Percentiles rank a stretch among this genome's conserved stretches.
Evolutionary conservation across 768 basidiomycete genomes (phyloP).

Genomic region (Lentinus brumalis): DNA sequence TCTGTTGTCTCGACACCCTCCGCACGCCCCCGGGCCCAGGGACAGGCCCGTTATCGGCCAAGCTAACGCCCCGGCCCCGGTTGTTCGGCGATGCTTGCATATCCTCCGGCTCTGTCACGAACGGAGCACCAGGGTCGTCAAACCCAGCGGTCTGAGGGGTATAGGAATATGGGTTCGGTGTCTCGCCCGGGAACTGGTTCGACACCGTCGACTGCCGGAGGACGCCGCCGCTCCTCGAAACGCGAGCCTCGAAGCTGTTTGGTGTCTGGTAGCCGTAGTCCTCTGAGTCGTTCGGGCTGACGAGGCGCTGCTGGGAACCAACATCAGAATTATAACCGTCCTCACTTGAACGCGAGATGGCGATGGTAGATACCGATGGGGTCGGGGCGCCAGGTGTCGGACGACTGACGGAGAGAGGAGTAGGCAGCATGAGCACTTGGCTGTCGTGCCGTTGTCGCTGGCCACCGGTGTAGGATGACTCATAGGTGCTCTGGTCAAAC

Average conservation of each 20-base stretch:
- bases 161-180: slow-evolving; percentile 59
- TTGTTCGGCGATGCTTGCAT: slow-evolving; percentile 16
- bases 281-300: slow-evolving; percentile 34
- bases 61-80: slow-evolving; percentile 62
- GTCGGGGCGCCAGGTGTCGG: slow-evolving; percentile 39
- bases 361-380: slow-evolving; percentile 44
- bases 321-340: slow-evolving; percentile 41
- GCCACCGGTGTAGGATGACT: slow-evolving; percentile 47
- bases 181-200: slow-evolving; percentile 47
- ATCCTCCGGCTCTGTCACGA: slow-evolving; percentile 41
- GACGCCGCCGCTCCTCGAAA: slow-evolving; percentile 41
- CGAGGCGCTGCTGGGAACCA: slow-evolving; percentile 46
- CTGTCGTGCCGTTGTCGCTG: slow-evolving; percentile 68
- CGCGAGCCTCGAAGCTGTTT: slow-evolving; percentile 41
- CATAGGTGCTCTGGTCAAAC: slow-evolving; percentile 62
- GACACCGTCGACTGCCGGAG: slow-evolving; percentile 41
- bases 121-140: slow-evolving; percentile 32
- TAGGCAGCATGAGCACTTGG: slow-evolving; percentile 72
- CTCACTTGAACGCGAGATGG: slow-evolving; percentile 46
- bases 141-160: slow-evolving; percentile 41
- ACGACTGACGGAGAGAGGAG: slow-evolving; percentile 67
- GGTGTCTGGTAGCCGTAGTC: slow-evolving; percentile 21
- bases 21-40: slow-evolving; percentile 78
- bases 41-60: slow-evolving; percentile 85
- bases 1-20: slow-evolving; percentile 65